These are phyloP conservation scores for Huntiella moniliformis DNA, from an alignment of 2,329 filamentous ascomycete genomes.

Conservation along the genomic window DNA sequence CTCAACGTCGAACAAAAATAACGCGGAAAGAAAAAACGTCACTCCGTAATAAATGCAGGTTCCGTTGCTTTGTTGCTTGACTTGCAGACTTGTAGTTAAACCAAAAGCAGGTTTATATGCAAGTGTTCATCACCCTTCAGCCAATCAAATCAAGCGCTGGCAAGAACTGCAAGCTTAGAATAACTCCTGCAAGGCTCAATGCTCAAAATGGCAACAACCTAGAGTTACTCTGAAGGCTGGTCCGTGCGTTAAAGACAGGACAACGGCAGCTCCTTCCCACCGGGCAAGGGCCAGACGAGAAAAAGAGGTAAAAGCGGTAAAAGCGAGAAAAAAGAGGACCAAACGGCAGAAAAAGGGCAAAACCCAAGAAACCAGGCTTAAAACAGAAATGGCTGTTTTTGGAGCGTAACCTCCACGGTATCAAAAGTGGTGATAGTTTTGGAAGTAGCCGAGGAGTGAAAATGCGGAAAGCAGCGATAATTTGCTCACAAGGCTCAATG, in stretches of 20 bases:
- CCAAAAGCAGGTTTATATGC: too few relatives aligned
- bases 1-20: too few relatives aligned
- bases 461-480: background rate
- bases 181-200: slow-evolving; percentile 10
- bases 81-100: too few relatives aligned
- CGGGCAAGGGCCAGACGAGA: slow-evolving; percentile 1
- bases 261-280: slow-evolving; percentile 11
- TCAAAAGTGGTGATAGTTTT: slow-evolving; percentile 1
- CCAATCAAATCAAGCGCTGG: slow-evolving; percentile 8
- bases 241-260: slow-evolving; percentile 7
- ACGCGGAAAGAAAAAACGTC: too few relatives aligned
- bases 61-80: too few relatives aligned
- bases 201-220: slow-evolving; percentile 11
- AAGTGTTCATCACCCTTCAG: background rate
- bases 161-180: slow-evolving; percentile 6
- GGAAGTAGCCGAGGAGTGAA: background rate
- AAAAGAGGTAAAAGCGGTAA: background rate
- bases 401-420: slow-evolving; percentile 1
- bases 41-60: too few relatives aligned
- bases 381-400: background rate
- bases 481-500: background rate
- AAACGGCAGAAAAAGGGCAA: background rate
- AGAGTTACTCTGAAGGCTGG: slow-evolving; percentile 7
- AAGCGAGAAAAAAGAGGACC: background rate
- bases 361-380: background rate